Conservation (phyloP, 805 yeast species). For the Candida krabiensis region DNA sequence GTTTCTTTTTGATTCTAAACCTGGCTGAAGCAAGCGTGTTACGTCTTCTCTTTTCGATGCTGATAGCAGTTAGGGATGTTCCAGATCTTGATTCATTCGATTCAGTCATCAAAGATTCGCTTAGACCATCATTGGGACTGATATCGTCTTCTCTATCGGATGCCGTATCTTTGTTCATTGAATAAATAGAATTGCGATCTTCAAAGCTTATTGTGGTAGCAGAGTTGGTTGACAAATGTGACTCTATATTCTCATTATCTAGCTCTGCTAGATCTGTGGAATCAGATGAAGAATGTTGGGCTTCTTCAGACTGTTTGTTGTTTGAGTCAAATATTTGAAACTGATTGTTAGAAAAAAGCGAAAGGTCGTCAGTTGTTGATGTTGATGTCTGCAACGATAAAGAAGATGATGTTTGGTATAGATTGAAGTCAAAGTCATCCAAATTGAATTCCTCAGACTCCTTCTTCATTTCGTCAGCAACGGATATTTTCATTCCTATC, state of each 20-base stretch:
- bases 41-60: conserved; percentile 50
- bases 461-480: conserved; percentile 1
- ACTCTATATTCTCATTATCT: neutral
- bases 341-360: conserved; percentile 24
- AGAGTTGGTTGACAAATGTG: neutral
- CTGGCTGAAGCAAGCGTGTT: conserved; percentile 68
- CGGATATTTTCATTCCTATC: too few species aligned
- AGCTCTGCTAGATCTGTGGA: neutral
- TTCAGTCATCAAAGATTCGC: neutral
- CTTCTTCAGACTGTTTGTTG: too few species aligned
- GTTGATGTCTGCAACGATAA: conserved; percentile 1
- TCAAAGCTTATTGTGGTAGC: neutral
- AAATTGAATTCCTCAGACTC: conserved; percentile 8
- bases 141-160: neutral
- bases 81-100: too few species aligned
- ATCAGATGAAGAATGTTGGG: neutral
- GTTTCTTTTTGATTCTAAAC: conserved; percentile 61
- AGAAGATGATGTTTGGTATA: conserved; percentile 7
- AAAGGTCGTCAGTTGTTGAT: conserved; percentile 19
- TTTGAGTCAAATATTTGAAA: conserved; percentile 26
- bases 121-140: neutral
- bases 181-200: neutral
- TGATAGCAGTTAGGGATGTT: neutral
- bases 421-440: conserved; percentile 20
- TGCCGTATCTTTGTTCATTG: neutral